Evolutionary conservation across 345 rosid genomes (phyloP).

Genomic region (Angophora floribunda): DNA sequence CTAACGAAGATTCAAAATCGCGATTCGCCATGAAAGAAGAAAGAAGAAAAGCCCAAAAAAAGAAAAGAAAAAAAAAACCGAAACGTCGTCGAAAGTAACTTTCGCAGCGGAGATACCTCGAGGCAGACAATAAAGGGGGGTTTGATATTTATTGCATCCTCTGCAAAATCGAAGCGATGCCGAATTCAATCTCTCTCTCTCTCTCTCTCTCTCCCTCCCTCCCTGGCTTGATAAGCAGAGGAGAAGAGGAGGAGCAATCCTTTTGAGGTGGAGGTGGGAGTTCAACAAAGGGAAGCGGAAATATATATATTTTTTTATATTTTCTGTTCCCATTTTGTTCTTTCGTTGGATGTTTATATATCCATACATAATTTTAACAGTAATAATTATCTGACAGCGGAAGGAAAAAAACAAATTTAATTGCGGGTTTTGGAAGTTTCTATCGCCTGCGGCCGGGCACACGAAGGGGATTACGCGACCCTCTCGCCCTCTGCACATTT

Average conservation of each 20-base stretch:
- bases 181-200: neutral
- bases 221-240: neutral
- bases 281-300: neutral
- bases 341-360: neutral
- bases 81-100: neutral
- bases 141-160: neutral
- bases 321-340: neutral
- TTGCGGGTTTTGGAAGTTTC: neutral
- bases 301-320: neutral
- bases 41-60: neutral
- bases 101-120: conserved; percentile 5
- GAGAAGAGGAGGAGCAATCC: neutral
- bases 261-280: neutral
- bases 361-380: too few relatives aligned
- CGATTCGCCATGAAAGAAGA: neutral
- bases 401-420: neutral
- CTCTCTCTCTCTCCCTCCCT: neutral
- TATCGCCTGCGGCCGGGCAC: neutral
- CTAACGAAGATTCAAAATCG: conserved; percentile 17
- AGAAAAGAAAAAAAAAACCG: neutral
- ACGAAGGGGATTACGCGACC: neutral
- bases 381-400: neutral
- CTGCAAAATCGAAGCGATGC: neutral
- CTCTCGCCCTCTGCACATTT: neutral
- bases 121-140: neutral